Percentiles rank a stretch among this genome's conserved stretches.
Conservation (phyloP, 169 alveolate genomes). For the Plasmodium billcollinsi region DNA sequence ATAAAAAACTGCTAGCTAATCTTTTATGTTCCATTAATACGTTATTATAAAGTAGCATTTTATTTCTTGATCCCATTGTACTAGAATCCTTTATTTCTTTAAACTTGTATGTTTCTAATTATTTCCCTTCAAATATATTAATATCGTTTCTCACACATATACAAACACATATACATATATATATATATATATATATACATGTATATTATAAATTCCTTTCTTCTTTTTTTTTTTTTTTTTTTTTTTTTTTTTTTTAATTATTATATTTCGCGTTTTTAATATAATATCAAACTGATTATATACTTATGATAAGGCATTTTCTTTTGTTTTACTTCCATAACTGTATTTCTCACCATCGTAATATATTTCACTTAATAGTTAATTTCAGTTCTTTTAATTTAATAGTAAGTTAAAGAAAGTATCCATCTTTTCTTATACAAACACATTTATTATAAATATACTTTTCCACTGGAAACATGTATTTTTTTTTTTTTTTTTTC, state of each 20-base stretch:
- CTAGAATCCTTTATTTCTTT: constrained; percentile 2
- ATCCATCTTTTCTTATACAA: too few species aligned
- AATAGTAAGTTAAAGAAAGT: too few species aligned
- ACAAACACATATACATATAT: neutral
- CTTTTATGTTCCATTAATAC: constrained; percentile 21
- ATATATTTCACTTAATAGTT: too few species aligned
- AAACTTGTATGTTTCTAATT: constrained; percentile 1
- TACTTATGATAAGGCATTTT: too few species aligned
- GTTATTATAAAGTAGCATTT: constrained; percentile 31
- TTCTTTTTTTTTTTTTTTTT: neutral
- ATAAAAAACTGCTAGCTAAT: constrained; percentile 28
- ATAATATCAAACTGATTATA: too few species aligned
- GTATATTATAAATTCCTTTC: neutral
- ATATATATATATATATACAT: constrained; percentile 7
- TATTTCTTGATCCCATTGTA: constrained; percentile 41
- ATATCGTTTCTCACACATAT: neutral
- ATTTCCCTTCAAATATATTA: constrained; percentile 9
- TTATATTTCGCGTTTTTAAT: too few species aligned
- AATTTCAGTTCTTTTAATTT: too few species aligned
- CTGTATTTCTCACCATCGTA: too few species aligned
- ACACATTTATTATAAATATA: too few species aligned
- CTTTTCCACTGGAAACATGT: too few species aligned
- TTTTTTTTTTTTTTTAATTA: neutral
- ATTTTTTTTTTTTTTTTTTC: too few species aligned
- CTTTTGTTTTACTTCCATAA: too few species aligned